Conservation (phyloP, 179 eudicot species). For the Camellia oleifera region DNA sequence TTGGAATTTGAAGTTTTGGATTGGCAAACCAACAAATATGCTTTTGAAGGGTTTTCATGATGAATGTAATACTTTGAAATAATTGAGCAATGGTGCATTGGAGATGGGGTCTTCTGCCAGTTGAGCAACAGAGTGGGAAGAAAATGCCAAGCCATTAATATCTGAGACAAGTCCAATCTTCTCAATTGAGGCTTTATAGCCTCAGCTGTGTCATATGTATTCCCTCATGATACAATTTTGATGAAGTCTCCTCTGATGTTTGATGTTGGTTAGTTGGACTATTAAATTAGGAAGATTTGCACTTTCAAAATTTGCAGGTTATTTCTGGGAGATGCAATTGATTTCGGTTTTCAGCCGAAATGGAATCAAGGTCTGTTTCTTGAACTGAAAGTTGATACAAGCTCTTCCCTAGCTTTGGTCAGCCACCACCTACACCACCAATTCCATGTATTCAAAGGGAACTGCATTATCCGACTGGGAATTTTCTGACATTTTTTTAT, state of each 20-base stretch:
- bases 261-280: not conserved
- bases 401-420: not conserved
- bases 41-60: slow-evolving; percentile 84
- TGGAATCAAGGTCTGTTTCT: too few relatives aligned
- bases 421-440: not conserved
- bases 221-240: not conserved
- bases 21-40: slow-evolving; percentile 43
- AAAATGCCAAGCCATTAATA: slow-evolving; percentile 77
- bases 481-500: not conserved
- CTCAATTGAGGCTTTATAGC: not conserved
- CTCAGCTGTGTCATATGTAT: not conserved
- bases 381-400: too few relatives aligned
- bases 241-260: slow-evolving; percentile 1
- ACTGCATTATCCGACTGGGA: not conserved
- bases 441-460: slow-evolving; percentile 1
- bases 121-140: slow-evolving; percentile 91
- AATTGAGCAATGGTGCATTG: slow-evolving; percentile 57
- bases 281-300: not conserved
- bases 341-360: too few relatives aligned
- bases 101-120: slow-evolving; percentile 60
- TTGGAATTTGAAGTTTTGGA: not conserved
- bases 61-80: slow-evolving; percentile 49
- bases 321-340: too few relatives aligned
- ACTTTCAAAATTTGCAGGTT: not conserved
- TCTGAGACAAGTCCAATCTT: slow-evolving; percentile 46